phyloP scores from a whole-genome alignment of 2,329 filamentous ascomycete genomes.

The Fusarium tanahbumbuense region DNA sequence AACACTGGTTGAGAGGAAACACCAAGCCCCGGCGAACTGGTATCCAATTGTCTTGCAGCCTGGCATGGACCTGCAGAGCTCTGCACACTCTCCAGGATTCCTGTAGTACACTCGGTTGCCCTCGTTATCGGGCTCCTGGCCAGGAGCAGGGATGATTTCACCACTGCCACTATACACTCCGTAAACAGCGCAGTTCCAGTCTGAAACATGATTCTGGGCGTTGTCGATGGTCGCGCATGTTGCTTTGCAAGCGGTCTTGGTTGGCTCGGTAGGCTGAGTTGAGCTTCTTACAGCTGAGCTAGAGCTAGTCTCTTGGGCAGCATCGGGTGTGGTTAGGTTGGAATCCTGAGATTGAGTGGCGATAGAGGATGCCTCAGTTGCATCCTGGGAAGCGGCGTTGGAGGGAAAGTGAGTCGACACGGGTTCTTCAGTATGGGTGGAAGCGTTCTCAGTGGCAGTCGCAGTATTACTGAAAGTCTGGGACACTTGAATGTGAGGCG shows the following conservation, averaged over 20 bases:
- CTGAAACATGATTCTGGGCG: fast-evolving
- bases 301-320: background rate
- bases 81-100: background rate
- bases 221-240: background rate
- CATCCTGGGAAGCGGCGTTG: background rate
- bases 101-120: background rate
- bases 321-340: background rate
- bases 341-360: background rate
- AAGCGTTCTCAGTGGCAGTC: background rate
- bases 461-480: background rate
- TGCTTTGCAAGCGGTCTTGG: background rate
- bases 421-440: background rate
- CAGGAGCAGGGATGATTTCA: background rate
- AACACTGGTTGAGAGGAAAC: background rate
- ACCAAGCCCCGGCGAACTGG: background rate
- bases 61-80: background rate
- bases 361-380: background rate
- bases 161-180: background rate
- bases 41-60: background rate
- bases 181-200: constrained; percentile 2
- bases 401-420: background rate
- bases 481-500: background rate
- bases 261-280: background rate
- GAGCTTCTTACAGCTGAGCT: background rate
- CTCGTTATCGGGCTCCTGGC: background rate